phyloP scores from a whole-genome alignment of 1,139 yeast species.

The Eremothecium coryli region DNA sequence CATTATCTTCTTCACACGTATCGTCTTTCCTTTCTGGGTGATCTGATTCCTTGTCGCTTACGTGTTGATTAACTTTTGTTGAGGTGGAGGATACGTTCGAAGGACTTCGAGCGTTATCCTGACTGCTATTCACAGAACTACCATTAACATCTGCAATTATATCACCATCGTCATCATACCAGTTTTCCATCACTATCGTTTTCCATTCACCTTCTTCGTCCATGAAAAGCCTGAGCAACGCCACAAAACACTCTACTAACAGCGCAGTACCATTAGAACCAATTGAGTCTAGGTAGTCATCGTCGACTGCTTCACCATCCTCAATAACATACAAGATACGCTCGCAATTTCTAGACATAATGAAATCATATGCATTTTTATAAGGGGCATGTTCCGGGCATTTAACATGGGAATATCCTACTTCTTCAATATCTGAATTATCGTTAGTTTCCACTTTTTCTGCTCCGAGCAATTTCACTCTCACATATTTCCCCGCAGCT shows the following conservation, averaged over 20 bases:
- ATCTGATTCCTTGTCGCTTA: conserved; percentile 11
- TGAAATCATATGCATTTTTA: conserved; percentile 14
- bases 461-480: conserved; percentile 11
- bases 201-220: conserved; percentile 31
- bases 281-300: conserved; percentile 29
- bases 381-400: background rate
- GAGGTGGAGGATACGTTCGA: conserved; percentile 14
- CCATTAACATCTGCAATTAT: conserved; percentile 23
- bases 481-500: conserved; percentile 20
- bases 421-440: conserved; percentile 8
- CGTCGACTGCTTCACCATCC: conserved; percentile 25
- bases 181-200: conserved; percentile 29
- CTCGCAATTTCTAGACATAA: conserved; percentile 12
- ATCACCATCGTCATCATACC: conserved; percentile 19
- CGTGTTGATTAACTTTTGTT: conserved; percentile 15
- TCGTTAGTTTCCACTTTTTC: conserved; percentile 23
- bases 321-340: conserved; percentile 15
- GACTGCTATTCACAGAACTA: conserved; percentile 16
- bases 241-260: conserved; percentile 24
- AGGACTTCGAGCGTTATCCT: conserved; percentile 13
- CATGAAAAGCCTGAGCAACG: conserved; percentile 23
- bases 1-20: conserved; percentile 10
- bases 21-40: conserved; percentile 8
- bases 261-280: conserved; percentile 22
- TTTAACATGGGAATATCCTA: background rate